Percentiles rank a stretch among this genome's conserved stretches.
Conservation (phyloP, 116 monocot species). For the Posidonia oceanica region DNA sequence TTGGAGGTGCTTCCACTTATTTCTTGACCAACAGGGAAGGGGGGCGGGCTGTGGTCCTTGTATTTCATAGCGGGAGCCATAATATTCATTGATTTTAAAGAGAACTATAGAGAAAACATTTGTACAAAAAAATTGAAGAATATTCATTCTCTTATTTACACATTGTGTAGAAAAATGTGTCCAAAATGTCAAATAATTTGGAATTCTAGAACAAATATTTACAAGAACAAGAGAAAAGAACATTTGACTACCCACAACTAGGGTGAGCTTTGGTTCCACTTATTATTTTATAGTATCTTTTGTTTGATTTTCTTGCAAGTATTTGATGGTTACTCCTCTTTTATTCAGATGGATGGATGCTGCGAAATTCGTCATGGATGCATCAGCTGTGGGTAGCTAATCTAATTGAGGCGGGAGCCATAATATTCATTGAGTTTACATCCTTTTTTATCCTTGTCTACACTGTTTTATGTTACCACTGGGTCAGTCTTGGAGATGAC, state of each 20-base stretch:
- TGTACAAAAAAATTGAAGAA: no score
- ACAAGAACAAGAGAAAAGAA: no score
- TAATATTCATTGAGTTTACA: conserved; percentile 85
- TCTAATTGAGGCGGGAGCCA: no score
- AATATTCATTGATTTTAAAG: no score
- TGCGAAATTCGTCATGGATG: conserved; percentile 90
- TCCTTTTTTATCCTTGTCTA: conserved; percentile 89
- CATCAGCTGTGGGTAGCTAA: conserved; percentile 84
- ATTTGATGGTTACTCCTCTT: background rate
- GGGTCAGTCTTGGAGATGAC: conserved; percentile 82
- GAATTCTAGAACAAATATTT: background rate
- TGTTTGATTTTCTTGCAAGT: background rate
- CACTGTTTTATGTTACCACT: conserved; percentile 84
- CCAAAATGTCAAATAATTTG: no score
- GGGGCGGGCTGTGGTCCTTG: conserved; percentile 40
- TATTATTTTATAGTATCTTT: background rate
- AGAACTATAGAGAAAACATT: no score
- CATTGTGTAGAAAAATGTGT: no score
- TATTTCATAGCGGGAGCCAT: no score
- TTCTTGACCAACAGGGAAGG: conserved; percentile 82
- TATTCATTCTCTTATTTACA: no score
- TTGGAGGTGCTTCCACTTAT: conserved; percentile 73
- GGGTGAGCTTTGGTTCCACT: no score
- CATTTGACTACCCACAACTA: no score
- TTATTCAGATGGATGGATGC: conserved; percentile 76